phyloP scores from a whole-genome alignment of 2,329 filamentous ascomycete genomes.

The Xylariaceae sp. region DNA sequence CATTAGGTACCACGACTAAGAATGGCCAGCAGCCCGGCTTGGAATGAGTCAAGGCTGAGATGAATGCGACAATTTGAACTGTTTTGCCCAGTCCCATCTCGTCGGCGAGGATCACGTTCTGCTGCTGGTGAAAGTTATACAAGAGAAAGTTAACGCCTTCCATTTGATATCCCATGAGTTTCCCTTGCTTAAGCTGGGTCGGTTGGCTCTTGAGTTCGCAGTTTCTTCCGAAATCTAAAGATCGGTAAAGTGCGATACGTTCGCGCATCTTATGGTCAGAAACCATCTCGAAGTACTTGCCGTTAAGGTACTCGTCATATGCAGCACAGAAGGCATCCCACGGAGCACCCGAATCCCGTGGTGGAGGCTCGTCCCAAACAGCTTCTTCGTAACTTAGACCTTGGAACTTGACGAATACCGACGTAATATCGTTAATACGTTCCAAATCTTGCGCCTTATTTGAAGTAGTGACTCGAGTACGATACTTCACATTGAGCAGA shows the following conservation, averaged over 20 bases:
- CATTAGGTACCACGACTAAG: constrained; percentile 89
- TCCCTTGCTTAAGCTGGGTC: constrained; percentile 72
- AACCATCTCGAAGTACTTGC: constrained; percentile 70
- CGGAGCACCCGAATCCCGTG: constrained; percentile 64
- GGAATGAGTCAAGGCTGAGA: constrained; percentile 74
- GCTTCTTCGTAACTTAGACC: constrained; percentile 89
- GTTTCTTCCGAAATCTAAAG: constrained; percentile 66
- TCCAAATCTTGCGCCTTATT: constrained; percentile 73
- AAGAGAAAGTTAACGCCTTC: constrained; percentile 96
- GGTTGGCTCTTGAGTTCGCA: constrained; percentile 77
- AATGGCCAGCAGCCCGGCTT: constrained; percentile 85
- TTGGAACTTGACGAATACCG: constrained; percentile 87
- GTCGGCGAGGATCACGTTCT: constrained; percentile 91
- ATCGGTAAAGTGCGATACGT: constrained; percentile 71
- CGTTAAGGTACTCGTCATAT: constrained; percentile 84
- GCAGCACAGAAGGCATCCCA: constrained; percentile 83
- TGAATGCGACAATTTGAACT: constrained; percentile 85
- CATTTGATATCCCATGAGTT: constrained; percentile 91
- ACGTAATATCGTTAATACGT: constrained; percentile 73
- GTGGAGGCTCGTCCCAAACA: constrained; percentile 86
- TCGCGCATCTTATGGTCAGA: constrained; percentile 66
- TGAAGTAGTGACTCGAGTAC: constrained; percentile 53
- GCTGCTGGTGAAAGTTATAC: constrained; percentile 81
- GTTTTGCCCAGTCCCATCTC: constrained; percentile 99
- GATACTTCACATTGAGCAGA: constrained; percentile 79